Base-by-base conservation (phyloP, 495 filamentous ascomycete genomes). In the Echria macrotheca region DNA sequence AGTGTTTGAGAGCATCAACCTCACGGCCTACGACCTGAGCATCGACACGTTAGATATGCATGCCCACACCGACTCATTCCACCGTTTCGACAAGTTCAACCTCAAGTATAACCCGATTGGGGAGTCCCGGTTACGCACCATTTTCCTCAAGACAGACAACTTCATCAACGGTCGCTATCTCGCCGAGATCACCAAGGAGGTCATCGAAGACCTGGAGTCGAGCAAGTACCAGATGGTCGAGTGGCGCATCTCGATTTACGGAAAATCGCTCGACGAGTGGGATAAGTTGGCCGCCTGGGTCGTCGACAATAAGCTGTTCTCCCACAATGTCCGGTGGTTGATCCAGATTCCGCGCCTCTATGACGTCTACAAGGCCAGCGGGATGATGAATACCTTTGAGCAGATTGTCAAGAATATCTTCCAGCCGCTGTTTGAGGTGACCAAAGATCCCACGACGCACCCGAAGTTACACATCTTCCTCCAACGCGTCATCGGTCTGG, bases 211-310 rank as follows among this genome's bases (percentile, higher is more conserved):
- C 69, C 71, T 98, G 15, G 93, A 98, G 66, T 91, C 91, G 25
- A 96, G 91, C 78, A 98, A 98, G 63, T 97, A 98, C 60, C 93
- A 98, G 66, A 95, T 98, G 87, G 94, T 91, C 5, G 93, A 98
- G 72, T 98, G 94, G 88, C 87, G 93, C 14, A 93, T 98, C 47
- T 95, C 89, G 10, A 90, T 98, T 50, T 97, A 98, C 61, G 93
- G 93, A 44, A 84, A 87, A 63, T 83, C 86, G 5, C 69, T 93
- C 22, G 85, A 95, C 52, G 93, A 98, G 66, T 98, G 93, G 93
- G 91, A 97, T 63, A 98, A 95, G 59, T 80, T 98, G 36, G 91
- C 93, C 2, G 87, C 87, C 8, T 98, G 93, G 93, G 93, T 98
- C n/a, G 79, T 97, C 14, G 93, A 98, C 73, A 95, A 98, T 68